Evolutionary conservation across 164 flowering plant species (phyloP).

Genomic region (Tetracentron sinense): DNA sequence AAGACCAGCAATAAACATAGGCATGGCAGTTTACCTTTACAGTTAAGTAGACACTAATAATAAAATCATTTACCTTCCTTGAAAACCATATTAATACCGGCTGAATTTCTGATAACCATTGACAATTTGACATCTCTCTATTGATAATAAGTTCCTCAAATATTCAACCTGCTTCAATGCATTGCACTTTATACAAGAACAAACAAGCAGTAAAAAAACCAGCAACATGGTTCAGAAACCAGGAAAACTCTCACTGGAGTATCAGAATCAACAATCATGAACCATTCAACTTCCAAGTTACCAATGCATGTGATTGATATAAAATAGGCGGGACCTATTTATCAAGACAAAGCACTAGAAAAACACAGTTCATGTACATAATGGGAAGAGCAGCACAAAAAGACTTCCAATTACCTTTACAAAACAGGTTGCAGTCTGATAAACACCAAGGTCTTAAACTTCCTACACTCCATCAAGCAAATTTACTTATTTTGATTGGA

Average conservation of each 20-base stretch:
- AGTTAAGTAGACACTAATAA: too few relatives aligned
- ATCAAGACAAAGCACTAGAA: neutral
- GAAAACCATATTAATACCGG: too few relatives aligned
- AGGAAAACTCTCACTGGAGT: neutral
- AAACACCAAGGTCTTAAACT: slow-evolving; percentile 1
- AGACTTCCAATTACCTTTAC: slow-evolving; percentile 3
- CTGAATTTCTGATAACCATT: too few relatives aligned
- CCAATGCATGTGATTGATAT: too few relatives aligned
- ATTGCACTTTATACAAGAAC: neutral
- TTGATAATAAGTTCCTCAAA: too few relatives aligned
- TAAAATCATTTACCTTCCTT: too few relatives aligned
- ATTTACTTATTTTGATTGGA: neutral
- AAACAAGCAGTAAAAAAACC: neutral
- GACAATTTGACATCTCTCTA: too few relatives aligned
- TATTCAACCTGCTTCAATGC: neutral
- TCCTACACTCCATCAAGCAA: neutral
- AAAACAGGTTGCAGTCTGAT: slow-evolving; percentile 4
- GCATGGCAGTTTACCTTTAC: too few relatives aligned
- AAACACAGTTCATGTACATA: neutral
- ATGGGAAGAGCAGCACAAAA: slow-evolving; percentile 1
- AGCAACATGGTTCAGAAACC: neutral
- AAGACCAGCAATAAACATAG: too few relatives aligned
- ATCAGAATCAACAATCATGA: neutral
- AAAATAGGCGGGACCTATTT: too few relatives aligned
- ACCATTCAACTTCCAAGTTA: too few relatives aligned